Evolutionary conservation across 2,329 filamentous ascomycete genomes (phyloP), one percentile per base, ranked within the genome.

Genomic region (Emmonsiellopsis sp.): DNA sequence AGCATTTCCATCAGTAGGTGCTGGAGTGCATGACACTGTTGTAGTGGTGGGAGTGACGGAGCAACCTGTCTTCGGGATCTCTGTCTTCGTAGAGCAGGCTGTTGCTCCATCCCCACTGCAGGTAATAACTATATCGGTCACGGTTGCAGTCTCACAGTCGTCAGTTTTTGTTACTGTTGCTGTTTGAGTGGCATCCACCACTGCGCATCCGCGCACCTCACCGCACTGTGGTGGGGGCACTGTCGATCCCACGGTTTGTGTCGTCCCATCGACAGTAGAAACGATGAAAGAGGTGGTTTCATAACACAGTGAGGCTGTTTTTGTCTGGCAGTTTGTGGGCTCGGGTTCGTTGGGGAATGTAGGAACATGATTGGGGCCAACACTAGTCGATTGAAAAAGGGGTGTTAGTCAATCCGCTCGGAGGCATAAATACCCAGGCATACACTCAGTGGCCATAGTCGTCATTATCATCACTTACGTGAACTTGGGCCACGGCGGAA

Each of bases 401-500:
- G 3, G 13, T 9, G 35, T 38, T 38, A 38, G 13, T 9, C 35
- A 38, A 10, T 38, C 35, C 0, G 35, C 7, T 38, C 35, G 1
- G 35, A 38, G 35, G 3, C 13, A 38, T 38, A 7, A 38, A 38
- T 38, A 26, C 20, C 20, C 1, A 26, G 20, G 20, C 5, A 26
- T 26, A 26, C 20, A 26, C 1, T 26, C 20, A 26, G 20, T 26
- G 5, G 20, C 20, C 20, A 26, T 26, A 3, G 5, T 26, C 20
- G 20, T 26, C 20, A 26, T 26, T 5, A 35, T 54, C 30, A 32
- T 50, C 31, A 49, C 53, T 40, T 55, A 55, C 53, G 35, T 55
- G 49, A 55, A 55, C 37, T 49, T 52, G 26, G 53, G 53, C 53
- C 53, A 55, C 16, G 53, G 53, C 38, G 53, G 53, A 52, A 55